Conservation (phyloP, 306 rosid genomes). For the Trifolium dubium region DNA sequence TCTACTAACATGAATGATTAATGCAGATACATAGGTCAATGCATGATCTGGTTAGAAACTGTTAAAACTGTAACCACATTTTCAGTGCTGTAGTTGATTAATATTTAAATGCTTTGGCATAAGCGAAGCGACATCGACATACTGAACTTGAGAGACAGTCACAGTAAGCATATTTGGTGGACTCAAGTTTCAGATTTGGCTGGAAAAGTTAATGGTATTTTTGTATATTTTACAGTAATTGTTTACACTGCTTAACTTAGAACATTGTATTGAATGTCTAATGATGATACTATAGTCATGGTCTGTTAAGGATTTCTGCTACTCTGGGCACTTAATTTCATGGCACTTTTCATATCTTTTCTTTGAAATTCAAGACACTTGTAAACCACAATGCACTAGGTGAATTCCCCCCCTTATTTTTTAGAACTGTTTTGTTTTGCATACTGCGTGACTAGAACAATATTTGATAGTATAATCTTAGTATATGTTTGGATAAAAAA, state of each 20-base stretch:
- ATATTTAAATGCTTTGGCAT: background rate
- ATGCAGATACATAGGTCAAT: conserved; percentile 1
- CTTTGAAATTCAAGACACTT: background rate
- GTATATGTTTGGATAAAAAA: no score
- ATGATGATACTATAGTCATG: background rate
- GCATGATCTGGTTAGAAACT: conserved; percentile 10
- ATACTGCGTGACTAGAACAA: no score
- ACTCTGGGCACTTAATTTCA: background rate
- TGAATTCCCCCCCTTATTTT: background rate
- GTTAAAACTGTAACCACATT: conserved; percentile 8
- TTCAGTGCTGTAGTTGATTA: background rate
- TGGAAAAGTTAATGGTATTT: background rate
- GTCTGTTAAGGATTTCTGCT: background rate
- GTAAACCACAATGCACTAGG: background rate
- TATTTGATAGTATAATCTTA: no score
- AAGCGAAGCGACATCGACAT: background rate
- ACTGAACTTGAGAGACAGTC: background rate
- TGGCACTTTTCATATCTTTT: background rate
- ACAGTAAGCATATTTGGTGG: background rate
- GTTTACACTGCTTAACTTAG: background rate
- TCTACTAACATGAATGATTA: conserved; percentile 18
- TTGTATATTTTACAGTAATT: background rate
- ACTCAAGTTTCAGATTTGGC: background rate
- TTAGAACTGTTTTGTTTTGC: background rate
- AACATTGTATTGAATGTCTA: background rate